Evolutionary conservation across 192 early-diverging fungal genomes (phyloP), one percentile per base, ranked within the genome.

Genomic region (Linnemannia zychae): DNA sequence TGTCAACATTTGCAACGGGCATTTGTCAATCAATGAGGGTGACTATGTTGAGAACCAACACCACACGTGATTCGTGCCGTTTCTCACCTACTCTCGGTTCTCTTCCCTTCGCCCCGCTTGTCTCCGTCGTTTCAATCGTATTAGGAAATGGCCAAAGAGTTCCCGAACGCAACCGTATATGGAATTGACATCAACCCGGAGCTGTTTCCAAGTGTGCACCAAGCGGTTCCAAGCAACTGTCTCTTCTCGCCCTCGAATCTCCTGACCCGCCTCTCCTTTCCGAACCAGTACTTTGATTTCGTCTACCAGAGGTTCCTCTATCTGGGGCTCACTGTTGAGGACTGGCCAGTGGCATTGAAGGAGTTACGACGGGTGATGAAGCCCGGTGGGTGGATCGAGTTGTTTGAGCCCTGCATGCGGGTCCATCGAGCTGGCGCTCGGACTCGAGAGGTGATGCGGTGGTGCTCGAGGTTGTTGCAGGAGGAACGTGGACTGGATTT

Each of bases 261-360:
- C 15, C 60, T 89, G 52, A 79, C 40, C 7, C 82, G 88, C 5
- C 69, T 89, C 38, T 85, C 87, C 28, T 89, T 87, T 69, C 78
- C 74, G n/a, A 71, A 88, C 67, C 44, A 80, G 16, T 88, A 87
- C 18, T 89, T 89, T 75, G 87, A 89, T 73, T 89, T 86, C 71
- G 83, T 89, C 34, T 78, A 82, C 67, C 77, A 86, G 24, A 68
- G 88, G 22, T 87, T 86, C 40, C 77, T 89, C 57, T 76, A 78
- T 46, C 66, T 86, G 9, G 83, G 79, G 0, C 65, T 89, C n/a
- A 86, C 86, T 0, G 48, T 82, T 7, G 81, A 88, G 63, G 75
- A 88, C 20, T 88, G 88, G 87, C 80, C 84, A 4, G 28, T 86
- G 50, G 83, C 78, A 15, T 47, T 85, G 33, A 79, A 79, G 70